Conservation (phyloP, 768 basidiomycete species). For the Mycena rosella region DNA sequence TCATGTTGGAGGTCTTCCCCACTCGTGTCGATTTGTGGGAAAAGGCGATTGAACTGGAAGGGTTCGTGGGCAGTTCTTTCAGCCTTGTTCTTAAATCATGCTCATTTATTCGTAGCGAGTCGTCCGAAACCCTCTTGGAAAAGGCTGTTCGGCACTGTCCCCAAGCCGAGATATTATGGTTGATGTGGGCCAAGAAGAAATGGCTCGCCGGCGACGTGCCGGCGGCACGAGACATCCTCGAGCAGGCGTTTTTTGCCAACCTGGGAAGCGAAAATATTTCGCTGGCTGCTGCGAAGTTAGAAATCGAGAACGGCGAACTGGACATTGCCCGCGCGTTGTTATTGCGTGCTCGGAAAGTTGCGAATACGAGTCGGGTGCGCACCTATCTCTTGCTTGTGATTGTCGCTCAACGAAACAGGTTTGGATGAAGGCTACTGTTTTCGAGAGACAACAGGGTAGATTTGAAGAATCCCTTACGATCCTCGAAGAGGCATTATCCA, state of each 20-base stretch:
- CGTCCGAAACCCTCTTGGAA: background rate
- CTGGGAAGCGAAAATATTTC: background rate
- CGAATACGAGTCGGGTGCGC: slow-evolving; percentile 1
- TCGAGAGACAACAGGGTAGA: slow-evolving; percentile 5
- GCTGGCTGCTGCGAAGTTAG: background rate
- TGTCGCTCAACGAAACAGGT: background rate
- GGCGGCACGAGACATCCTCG: background rate
- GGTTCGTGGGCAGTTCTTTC: too few relatives aligned
- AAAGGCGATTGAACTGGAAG: slow-evolving; percentile 7
- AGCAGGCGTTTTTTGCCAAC: background rate
- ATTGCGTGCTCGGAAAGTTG: background rate
- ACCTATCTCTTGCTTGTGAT: background rate
- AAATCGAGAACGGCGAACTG: background rate
- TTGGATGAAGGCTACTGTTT: slow-evolving; percentile 14
- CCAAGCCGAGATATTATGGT: background rate
- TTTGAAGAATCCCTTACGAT: background rate
- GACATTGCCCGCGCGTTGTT: background rate
- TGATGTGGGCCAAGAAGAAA: slow-evolving; percentile 6
- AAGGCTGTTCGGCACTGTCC: slow-evolving; percentile 1
- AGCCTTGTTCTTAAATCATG: too few relatives aligned
- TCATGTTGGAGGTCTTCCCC: slow-evolving; percentile 1
- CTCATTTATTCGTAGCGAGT: background rate
- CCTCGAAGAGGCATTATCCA: background rate
- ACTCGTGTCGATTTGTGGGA: background rate
- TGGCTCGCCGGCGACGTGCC: slow-evolving; percentile 1